phyloP scores from a whole-genome alignment of 306 rosid species.

The Dicorynia guianensis region DNA sequence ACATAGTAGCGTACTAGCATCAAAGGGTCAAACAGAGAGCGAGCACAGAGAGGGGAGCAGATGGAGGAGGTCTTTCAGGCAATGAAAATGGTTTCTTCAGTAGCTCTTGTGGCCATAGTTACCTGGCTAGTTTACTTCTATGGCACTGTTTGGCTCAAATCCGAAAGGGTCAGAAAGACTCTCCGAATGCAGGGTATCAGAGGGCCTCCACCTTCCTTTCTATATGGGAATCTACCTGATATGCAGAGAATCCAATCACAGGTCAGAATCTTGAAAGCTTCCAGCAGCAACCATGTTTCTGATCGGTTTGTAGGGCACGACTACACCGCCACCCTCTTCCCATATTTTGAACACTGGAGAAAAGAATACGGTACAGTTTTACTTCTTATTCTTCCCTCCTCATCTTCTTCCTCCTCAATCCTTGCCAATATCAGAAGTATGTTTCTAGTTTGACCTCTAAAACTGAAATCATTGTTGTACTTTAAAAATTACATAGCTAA shows the following conservation, averaged over 20 bases:
- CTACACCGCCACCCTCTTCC: conserved; percentile 82
- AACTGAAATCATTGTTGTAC: too few species aligned
- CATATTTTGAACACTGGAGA: conserved; percentile 86
- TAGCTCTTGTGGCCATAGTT: conserved; percentile 44
- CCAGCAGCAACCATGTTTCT: conserved; percentile 15
- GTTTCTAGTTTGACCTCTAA: not conserved
- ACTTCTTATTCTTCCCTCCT: not conserved
- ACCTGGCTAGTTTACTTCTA: conserved; percentile 50
- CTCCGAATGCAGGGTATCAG: conserved; percentile 71
- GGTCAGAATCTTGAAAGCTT: conserved; percentile 22
- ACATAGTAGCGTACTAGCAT: not conserved
- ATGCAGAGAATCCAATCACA: conserved; percentile 74
- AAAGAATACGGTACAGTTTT: conserved; percentile 72
- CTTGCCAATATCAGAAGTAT: too few species aligned
- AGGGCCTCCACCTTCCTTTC: conserved; percentile 79
- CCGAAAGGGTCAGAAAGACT: conserved; percentile 63
- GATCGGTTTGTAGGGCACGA: conserved; percentile 72
- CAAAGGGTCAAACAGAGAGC: conserved; percentile 8
- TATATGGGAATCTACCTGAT: conserved; percentile 75
- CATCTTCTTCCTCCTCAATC: not conserved
- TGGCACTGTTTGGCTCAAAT: conserved; percentile 54
- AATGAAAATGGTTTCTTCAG: conserved; percentile 42
- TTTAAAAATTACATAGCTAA: too few species aligned
- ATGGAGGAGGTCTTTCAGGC: conserved; percentile 38
- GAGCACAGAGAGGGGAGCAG: conserved; percentile 12